These are phyloP conservation scores for Kazachstania bromeliacearum DNA, from an alignment of 805 yeast genomes.

Conservation along the genomic window DNA sequence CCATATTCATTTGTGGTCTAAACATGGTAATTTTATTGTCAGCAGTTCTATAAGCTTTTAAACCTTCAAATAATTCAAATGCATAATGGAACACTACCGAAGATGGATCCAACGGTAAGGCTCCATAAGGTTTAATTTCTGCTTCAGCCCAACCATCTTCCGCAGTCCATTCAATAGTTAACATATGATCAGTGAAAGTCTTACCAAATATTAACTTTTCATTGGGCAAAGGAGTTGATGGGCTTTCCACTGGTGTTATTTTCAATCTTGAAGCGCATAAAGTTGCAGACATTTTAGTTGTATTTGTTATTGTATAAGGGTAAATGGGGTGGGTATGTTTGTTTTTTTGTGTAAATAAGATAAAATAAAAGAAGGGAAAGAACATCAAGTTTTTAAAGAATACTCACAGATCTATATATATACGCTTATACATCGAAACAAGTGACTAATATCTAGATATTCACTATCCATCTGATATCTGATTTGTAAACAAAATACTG, in stretches of 20 bases:
- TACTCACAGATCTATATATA: no score
- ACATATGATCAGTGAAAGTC: slow-evolving; percentile 78
- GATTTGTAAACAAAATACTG: no score
- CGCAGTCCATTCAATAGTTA: slow-evolving; percentile 72
- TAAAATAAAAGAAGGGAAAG: no score
- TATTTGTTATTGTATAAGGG: background rate
- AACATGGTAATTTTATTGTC: slow-evolving; percentile 68
- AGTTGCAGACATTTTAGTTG: slow-evolving; percentile 23
- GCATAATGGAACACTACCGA: slow-evolving; percentile 88
- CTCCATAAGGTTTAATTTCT: slow-evolving; percentile 73
- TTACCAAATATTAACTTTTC: slow-evolving; percentile 61
- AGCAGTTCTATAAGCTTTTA: slow-evolving; percentile 72
- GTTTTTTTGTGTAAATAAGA: no score
- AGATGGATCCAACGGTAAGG: slow-evolving; percentile 71
- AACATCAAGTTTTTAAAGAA: no score
- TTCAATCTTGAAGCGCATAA: slow-evolving; percentile 47
- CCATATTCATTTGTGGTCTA: slow-evolving; percentile 87
- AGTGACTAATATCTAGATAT: no score
- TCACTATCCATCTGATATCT: no score
- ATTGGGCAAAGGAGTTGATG: slow-evolving; percentile 47
- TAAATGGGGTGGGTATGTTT: no score
- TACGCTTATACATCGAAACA: no score
- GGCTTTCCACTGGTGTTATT: slow-evolving; percentile 36
- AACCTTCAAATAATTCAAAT: slow-evolving; percentile 89
- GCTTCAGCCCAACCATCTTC: slow-evolving; percentile 83